phyloP scores from a whole-genome alignment of 257 asterid genomes.

The Solanum sejunctum region DNA sequence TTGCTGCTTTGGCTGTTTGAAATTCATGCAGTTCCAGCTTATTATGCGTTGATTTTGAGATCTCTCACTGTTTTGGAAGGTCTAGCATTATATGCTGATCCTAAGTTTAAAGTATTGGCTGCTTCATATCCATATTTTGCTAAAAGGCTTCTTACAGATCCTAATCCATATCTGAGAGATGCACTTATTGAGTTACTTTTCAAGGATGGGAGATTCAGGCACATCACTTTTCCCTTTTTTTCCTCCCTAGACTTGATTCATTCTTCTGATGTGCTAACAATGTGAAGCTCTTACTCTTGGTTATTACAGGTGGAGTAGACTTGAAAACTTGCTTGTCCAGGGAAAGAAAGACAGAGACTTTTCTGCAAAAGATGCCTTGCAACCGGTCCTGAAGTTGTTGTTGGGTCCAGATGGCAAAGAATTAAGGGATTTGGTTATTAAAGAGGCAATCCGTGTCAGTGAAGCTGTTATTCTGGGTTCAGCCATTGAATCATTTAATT shows the following conservation, averaged over 20 bases:
- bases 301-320: slow-evolving; percentile 88
- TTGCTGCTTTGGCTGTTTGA: slow-evolving; percentile 7
- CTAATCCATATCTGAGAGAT: slow-evolving; percentile 98
- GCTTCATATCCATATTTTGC: slow-evolving; percentile 99
- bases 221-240: slow-evolving; percentile 8
- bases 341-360: slow-evolving; percentile 85
- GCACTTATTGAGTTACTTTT: slow-evolving; percentile 97
- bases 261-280: not conserved
- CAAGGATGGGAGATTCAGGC: slow-evolving; percentile 97
- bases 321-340: slow-evolving; percentile 88
- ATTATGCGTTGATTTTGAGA: slow-evolving; percentile 94
- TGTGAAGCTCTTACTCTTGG: not conserved
- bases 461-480: slow-evolving; percentile 84
- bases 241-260: slow-evolving; percentile 1
- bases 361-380: slow-evolving; percentile 89
- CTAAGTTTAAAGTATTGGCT: slow-evolving; percentile 93
- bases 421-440: slow-evolving; percentile 69
- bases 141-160: slow-evolving; percentile 96
- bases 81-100: slow-evolving; percentile 91
- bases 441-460: slow-evolving; percentile 74
- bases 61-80: slow-evolving; percentile 99
- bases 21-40: slow-evolving; percentile 84
- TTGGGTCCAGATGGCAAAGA: slow-evolving; percentile 79
- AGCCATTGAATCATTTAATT: slow-evolving; percentile 56
- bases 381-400: slow-evolving; percentile 85